Conservation (phyloP, 495 filamentous ascomycete genomes). For the Alectoria sarmentosa region DNA sequence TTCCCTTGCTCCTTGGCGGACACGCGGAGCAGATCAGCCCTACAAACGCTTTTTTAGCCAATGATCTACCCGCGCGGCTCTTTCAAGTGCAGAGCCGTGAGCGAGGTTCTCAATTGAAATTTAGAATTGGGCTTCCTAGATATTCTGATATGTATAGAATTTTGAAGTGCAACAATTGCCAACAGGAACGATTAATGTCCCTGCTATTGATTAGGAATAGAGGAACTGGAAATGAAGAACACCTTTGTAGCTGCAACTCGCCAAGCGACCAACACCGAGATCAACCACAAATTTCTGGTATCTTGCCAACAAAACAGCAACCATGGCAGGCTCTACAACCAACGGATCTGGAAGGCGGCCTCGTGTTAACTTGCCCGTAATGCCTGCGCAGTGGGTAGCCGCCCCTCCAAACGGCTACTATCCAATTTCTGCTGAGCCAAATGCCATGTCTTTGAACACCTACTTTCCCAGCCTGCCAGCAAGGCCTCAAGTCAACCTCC, state of each 20-base stretch:
- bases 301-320: not conserved
- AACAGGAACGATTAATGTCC: not conserved
- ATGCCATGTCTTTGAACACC: not conserved
- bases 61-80: not conserved
- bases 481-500: constrained; percentile 11
- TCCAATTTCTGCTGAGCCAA: constrained; percentile 2
- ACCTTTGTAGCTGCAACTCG: not conserved
- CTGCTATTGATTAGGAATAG: not conserved
- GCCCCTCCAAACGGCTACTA: not conserved
- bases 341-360: not conserved
- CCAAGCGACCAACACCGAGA: not conserved
- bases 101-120: not conserved
- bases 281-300: not conserved
- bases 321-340: not conserved
- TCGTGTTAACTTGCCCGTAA: constrained; percentile 3
- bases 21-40: not conserved
- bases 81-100: too few relatives aligned
- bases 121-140: too few relatives aligned
- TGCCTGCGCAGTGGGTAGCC: not conserved
- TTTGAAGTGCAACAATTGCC: not conserved
- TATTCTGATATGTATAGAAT: not conserved
- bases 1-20: not conserved
- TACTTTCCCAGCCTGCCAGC: constrained; percentile 10
- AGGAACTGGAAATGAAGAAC: not conserved
- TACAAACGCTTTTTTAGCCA: not conserved